A percentile compares a stretch with the other conserved stretches of the same genome.
These are phyloP conservation scores for Rauvolfia tetraphylla DNA, from an alignment of 257 asterid species.

Conservation along the genomic window DNA sequence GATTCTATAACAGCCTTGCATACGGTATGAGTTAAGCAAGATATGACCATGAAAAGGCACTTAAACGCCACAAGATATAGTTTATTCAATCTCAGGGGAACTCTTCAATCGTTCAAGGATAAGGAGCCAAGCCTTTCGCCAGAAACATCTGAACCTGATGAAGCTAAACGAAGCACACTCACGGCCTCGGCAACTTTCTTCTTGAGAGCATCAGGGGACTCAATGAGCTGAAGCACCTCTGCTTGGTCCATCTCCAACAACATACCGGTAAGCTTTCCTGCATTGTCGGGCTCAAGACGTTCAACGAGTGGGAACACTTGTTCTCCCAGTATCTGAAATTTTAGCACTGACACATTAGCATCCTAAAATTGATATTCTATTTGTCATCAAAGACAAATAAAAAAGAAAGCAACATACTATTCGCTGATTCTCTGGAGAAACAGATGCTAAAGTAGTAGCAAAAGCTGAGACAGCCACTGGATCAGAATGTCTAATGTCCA, in stretches of 20 bases:
- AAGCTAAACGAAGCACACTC: conserved; percentile 58
- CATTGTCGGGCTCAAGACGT: conserved; percentile 43
- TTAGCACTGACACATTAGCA: not conserved
- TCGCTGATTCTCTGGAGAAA: conserved; percentile 70
- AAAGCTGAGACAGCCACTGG: conserved; percentile 52
- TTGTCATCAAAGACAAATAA: not conserved
- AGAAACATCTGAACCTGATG: not conserved
- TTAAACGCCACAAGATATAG: not conserved
- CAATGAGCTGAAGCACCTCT: conserved; percentile 84
- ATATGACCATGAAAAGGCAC: not conserved
- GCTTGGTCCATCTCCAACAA: conserved; percentile 87
- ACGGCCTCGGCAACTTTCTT: conserved; percentile 75
- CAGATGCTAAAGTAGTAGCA: conserved; percentile 77
- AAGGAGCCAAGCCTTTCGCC: not conserved
- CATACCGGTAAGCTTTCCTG: conserved; percentile 86
- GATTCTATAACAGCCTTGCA: no score
- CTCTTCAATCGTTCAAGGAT: conserved; percentile 11
- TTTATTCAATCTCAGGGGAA: not conserved
- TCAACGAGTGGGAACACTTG: conserved; percentile 74
- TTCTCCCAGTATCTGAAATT: conserved; percentile 75
- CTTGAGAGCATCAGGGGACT: conserved; percentile 79
- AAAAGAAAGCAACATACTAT: conserved; percentile 33
- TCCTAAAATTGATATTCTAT: not conserved
- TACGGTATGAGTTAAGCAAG: no score
- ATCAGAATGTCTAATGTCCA: conserved; percentile 34